Base-by-base conservation (phyloP, 2,329 filamentous ascomycete species). In the Arthrobotrys megalospora region DNA sequence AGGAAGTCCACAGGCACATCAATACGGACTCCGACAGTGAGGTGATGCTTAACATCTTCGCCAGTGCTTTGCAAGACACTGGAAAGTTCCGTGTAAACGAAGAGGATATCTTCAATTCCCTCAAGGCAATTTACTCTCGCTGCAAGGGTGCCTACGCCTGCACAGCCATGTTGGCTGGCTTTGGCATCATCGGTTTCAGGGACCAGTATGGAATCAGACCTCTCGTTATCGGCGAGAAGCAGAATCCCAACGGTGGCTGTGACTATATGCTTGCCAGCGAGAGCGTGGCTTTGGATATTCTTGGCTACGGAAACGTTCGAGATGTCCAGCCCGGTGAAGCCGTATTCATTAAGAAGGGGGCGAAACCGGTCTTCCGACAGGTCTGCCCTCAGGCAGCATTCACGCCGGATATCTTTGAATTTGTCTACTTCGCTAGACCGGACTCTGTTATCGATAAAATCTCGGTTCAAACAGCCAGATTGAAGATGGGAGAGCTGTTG, bases 191-290 rank as follows among this genome's bases (percentile, higher is more conserved):
- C 41, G 92, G 91, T 53, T 95, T 95, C 86, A 88, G 92, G 80
- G 93, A 96, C 83, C 86, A 90, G 5, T 90, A 93, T 82, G 93
- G 93, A 79, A 96, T 96, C 82, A 92, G 94, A 11, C 94, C 94
- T 1, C 89, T 97, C 80, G 89, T 92, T 55, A 86, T 97, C 8
- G 94, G 94, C 48, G 92, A 90, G 60, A 89, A 93, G 67, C 88
- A 89, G 0, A 93, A 92, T 0, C 84, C 86, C 12, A 91, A 87
- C 0, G 86, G 88, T 3, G 90, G 90, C 5, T 91, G 85, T 77
- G 94, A 97, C 84, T 97, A 96, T 86, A 93, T 97, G 88, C 89
- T 97, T 86, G 93, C 93, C 0, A 97, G 93, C 0, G 94, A 97
- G 85, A 95, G 92, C 7, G 90, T 97, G 62, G 94, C 93, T 7